Percentiles rank a stretch among this genome's conserved stretches.
phyloP scores from a whole-genome alignment of 208 protist species.

The Novymonas esmeraldas region DNA sequence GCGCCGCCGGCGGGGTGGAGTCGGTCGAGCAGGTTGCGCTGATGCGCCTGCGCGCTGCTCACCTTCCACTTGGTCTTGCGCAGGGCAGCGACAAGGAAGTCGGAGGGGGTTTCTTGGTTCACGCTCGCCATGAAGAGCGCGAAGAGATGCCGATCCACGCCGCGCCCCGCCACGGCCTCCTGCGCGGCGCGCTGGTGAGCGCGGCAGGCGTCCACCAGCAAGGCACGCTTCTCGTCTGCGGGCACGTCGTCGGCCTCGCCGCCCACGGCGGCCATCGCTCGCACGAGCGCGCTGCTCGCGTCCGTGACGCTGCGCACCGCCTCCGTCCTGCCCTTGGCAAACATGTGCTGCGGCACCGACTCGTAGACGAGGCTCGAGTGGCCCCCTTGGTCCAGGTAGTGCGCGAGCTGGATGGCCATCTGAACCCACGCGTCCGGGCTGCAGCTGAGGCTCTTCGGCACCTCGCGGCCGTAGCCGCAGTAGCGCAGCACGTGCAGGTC shows the following conservation, averaged over 20 bases:
- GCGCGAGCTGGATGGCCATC: conserved; percentile 85
- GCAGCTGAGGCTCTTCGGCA: conserved; percentile 46
- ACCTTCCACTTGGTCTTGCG: conserved; percentile 76
- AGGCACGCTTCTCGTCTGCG: conserved; percentile 27
- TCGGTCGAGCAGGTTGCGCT: conserved; percentile 59
- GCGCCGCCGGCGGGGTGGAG: conserved; percentile 39
- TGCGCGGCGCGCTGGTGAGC: conserved; percentile 56
- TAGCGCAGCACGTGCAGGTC: conserved; percentile 65
- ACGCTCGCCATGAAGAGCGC: conserved; percentile 79
- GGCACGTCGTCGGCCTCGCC: conserved; percentile 17
- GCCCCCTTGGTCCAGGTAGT: conserved; percentile 66
- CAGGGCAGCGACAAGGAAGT: conserved; percentile 66
- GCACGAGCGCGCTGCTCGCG: conserved; percentile 59
- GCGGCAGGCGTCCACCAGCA: conserved; percentile 64
- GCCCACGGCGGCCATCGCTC: conserved; percentile 33
- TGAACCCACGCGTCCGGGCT: conserved; percentile 81
- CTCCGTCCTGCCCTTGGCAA: conserved; percentile 75
- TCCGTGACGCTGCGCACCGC: conserved; percentile 70
- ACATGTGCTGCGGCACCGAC: conserved; percentile 62
- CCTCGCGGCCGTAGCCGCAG: conserved; percentile 45
- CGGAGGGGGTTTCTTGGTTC: conserved; percentile 51
- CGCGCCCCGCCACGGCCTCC: conserved; percentile 71
- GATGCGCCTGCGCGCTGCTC: conserved; percentile 77
- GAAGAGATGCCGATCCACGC: conserved; percentile 90
- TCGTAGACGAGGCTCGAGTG: conserved; percentile 77